These are phyloP conservation scores for Oryza glumipatula DNA, from an alignment of 176 grass and related monocot genomes.

Conservation along the genomic window DNA sequence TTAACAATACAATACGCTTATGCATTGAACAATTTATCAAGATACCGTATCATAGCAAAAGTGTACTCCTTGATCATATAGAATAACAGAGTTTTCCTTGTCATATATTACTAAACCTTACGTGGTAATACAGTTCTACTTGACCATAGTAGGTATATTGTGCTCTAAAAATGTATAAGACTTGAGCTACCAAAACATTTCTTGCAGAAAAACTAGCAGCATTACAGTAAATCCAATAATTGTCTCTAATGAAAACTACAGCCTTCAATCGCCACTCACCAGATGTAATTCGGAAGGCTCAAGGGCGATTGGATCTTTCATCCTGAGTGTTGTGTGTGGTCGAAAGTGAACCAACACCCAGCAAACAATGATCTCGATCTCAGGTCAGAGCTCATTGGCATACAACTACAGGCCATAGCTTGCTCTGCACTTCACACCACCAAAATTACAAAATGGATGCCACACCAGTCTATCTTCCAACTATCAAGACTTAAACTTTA, in stretches of 20 bases:
- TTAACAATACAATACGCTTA: not conserved
- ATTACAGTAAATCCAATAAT: conserved; percentile 37
- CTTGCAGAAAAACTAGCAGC: conserved; percentile 5
- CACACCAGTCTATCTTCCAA: conserved; percentile 23
- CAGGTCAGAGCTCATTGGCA: not conserved
- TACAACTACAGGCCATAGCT: conserved; percentile 20
- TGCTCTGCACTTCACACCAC: conserved; percentile 23
- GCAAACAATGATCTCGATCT: conserved; percentile 7
- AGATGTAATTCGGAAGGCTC: conserved; percentile 33
- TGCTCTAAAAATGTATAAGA: not conserved
- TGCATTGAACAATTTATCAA: conserved; percentile 8
- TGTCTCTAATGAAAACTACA: conserved; percentile 25
- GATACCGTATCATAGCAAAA: conserved; percentile 23
- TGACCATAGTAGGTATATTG: not conserved
- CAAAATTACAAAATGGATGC: conserved; percentile 32
- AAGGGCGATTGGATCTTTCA: not conserved
- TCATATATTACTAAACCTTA: conserved; percentile 24
- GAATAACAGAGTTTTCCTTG: conserved; percentile 32
- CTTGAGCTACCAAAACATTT: conserved; percentile 11
- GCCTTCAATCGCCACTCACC: conserved; percentile 37
- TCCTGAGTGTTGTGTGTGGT: conserved; percentile 30
- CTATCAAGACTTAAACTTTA: conserved; percentile 50
- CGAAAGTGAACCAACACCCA: not conserved
- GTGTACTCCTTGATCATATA: conserved; percentile 19
- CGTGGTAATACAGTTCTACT: conserved; percentile 1